Evolutionary conservation across 495 filamentous ascomycete species (phyloP).

Genomic region (Pyrenopolyporus hunteri): DNA sequence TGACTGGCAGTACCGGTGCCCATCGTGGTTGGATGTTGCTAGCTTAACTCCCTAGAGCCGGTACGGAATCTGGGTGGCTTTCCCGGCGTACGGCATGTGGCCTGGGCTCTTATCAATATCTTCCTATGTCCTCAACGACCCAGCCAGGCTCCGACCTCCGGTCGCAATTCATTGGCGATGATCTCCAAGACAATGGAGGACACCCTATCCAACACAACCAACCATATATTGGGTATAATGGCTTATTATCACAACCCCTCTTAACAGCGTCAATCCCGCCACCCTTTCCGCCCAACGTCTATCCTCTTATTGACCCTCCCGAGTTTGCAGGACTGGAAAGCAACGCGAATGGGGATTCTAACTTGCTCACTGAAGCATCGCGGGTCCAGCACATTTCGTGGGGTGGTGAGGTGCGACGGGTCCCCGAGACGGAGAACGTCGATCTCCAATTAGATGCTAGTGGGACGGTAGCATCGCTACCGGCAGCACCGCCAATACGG

Average conservation of each 20-base stretch:
- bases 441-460: slow-evolving; percentile 13
- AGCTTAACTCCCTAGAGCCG: not conserved
- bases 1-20: too few species aligned
- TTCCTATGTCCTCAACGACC: slow-evolving; percentile 24
- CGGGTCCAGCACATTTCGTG: slow-evolving; percentile 14
- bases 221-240: slow-evolving; percentile 8
- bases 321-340: too few species aligned
- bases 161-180: slow-evolving; percentile 6
- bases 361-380: slow-evolving; percentile 3
- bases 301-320: slow-evolving; percentile 7
- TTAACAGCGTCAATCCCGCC: slow-evolving; percentile 13
- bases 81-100: slow-evolving; percentile 21
- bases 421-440: slow-evolving; percentile 3
- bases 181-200: slow-evolving; percentile 4
- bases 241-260: slow-evolving; percentile 12
- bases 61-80: slow-evolving; percentile 9
- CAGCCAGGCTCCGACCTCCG: slow-evolving; percentile 4
- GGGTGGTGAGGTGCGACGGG: slow-evolving; percentile 13
- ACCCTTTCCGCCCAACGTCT: slow-evolving; percentile 10
- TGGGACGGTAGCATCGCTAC: slow-evolving; percentile 2
- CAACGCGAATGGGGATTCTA: not conserved
- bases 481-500: slow-evolving; percentile 41
- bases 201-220: not conserved
- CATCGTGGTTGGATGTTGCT: too few species aligned
- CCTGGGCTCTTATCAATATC: slow-evolving; percentile 10